phyloP scores from a whole-genome alignment of 306 rosid genomes.

The Cajanus cajan region DNA sequence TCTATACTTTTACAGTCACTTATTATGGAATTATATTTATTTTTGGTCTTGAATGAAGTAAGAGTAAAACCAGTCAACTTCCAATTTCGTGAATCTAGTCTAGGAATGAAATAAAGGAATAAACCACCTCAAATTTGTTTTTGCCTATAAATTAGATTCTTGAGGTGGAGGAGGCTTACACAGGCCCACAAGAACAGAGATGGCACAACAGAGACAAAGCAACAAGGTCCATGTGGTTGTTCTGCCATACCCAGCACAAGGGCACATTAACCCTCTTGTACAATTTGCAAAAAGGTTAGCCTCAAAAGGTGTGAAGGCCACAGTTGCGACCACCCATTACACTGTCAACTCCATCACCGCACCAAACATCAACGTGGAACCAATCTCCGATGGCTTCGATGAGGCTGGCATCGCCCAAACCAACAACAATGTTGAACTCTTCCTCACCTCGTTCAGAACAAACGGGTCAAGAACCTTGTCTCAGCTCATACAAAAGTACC shows the following conservation, averaged over 20 bases:
- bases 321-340: slow-evolving; percentile 54
- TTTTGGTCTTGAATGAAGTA: no score
- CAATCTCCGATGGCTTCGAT: slow-evolving; percentile 71
- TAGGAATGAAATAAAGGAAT: no score
- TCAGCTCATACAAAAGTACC: slow-evolving; percentile 19
- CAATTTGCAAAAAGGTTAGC: slow-evolving; percentile 48
- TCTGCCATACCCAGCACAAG: slow-evolving; percentile 56
- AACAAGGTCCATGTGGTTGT: slow-evolving; percentile 40
- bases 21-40: no score
- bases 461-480: slow-evolving; percentile 45
- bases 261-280: slow-evolving; percentile 53
- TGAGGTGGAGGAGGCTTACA: no score
- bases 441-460: slow-evolving; percentile 36
- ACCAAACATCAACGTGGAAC: slow-evolving; percentile 39
- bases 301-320: slow-evolving; percentile 47
- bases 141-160: no score
- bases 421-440: slow-evolving; percentile 8
- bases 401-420: slow-evolving; percentile 48
- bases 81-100: no score
- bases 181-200: no score
- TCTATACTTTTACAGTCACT: no score
- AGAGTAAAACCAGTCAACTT: no score
- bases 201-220: slow-evolving; percentile 19
- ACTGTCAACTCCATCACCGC: slow-evolving; percentile 40
- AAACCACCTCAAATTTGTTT: no score